These are phyloP conservation scores for Aspergillus sclerotioniger DNA, from an alignment of 495 filamentous ascomycete species.

Conservation along the genomic window DNA sequence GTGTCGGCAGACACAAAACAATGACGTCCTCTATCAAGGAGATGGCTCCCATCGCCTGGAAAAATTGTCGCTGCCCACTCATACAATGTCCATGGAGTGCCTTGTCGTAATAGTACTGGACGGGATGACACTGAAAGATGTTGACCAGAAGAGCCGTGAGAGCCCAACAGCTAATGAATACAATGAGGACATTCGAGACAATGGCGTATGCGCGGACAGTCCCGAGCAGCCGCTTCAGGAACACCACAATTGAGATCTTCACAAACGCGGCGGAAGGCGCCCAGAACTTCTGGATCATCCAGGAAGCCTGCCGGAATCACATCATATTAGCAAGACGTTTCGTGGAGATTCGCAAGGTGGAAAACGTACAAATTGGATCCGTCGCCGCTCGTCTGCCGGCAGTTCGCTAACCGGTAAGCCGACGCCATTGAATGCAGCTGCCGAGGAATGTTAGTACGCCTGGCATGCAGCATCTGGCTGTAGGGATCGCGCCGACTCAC, in stretches of 20 bases:
- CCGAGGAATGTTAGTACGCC: not conserved
- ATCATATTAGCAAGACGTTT: not conserved
- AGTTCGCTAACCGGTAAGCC: slow-evolving; percentile 1
- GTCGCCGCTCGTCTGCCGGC: slow-evolving; percentile 10
- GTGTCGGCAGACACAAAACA: slow-evolving; percentile 35
- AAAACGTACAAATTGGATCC: slow-evolving; percentile 15
- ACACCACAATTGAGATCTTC: slow-evolving; percentile 36
- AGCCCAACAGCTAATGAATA: slow-evolving; percentile 20
- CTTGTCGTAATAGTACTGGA: slow-evolving; percentile 29
- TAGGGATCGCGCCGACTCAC: not conserved
- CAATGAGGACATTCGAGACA: slow-evolving; percentile 11
- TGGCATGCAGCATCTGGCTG: no score
- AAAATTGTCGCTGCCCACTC: slow-evolving; percentile 15
- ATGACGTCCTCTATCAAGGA: slow-evolving; percentile 33
- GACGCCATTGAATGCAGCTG: slow-evolving; percentile 20
- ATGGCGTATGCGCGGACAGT: slow-evolving; percentile 12
- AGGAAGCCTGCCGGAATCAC: slow-evolving; percentile 13
- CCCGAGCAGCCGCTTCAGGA: slow-evolving; percentile 27
- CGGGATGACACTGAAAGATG: slow-evolving; percentile 29
- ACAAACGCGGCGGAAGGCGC: slow-evolving; percentile 27
- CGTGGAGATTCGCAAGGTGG: no score
- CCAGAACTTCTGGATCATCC: slow-evolving; percentile 29
- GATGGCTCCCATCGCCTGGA: slow-evolving; percentile 20
- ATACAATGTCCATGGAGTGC: slow-evolving; percentile 26
- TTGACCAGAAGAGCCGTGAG: slow-evolving; percentile 22